Base-by-base conservation (phyloP, 352 stramenopile genomes). In the Globisporangium uncinulatum region DNA sequence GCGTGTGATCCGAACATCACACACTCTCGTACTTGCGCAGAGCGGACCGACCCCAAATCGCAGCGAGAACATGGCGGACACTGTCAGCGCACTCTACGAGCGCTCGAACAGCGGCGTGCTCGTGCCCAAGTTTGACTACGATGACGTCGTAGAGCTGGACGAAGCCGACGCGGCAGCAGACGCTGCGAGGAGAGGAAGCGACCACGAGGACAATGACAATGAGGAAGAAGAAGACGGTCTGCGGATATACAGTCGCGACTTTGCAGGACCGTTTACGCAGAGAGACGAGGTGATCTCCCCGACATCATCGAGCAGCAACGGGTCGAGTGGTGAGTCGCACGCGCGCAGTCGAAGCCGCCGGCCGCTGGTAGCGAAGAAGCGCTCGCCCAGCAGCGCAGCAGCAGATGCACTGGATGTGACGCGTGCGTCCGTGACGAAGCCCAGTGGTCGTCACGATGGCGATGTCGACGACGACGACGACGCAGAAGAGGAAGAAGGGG, bases 291-390 rank as follows among this genome's bases (percentile, higher is more conserved):
- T 67, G 44, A 69, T 71, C 48, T 86, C 76, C 46, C 72, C 76
- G 15, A 83, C 76, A 11, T 86, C 76, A 0, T 84, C 76, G 19
- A 84, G 76, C 39, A 86, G 74, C 59, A 81, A 84, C 44, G 74
- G 63, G 11, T 86, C 76, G 14, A 65, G 41, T 9, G 29, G 54
- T 6, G 76, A 81, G 36, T 56, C 65, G 36, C 70, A 62, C 48
- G 31, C 57, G 29, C 10, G 24, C 11, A 10, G 36, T n/a, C 20
- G 1, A 19, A 63, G 19, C 19, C 61, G 29, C 51, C 50, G 36
- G 42, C 54, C 44, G 24, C 24, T 29, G 14, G 47, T 24, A 19
- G 41, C n/a, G n/a, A 48, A 55, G 63, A 43, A 54, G 61, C 64
- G 17, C 73, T 57, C 15, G 7, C 15, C 32, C 19, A 13, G 47